Evolutionary conservation across 768 basidiomycete genomes (phyloP).

Genomic region (Mycena amicta): DNA sequence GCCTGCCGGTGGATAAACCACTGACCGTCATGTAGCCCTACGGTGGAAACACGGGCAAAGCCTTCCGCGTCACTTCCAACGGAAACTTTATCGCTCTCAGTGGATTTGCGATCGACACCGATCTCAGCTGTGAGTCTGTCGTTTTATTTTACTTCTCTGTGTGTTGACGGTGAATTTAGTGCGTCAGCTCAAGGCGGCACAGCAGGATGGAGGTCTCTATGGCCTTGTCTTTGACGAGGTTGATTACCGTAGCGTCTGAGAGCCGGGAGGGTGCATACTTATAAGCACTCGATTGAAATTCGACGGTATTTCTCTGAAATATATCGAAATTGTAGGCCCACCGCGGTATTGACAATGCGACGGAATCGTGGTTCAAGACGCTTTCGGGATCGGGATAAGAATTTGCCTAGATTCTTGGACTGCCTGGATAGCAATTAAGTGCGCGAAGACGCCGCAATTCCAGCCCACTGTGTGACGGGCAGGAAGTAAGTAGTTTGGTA

Average conservation of each 20-base stretch:
- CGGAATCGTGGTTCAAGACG: too few relatives aligned
- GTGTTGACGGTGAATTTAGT: not conserved
- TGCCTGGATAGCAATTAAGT: too few relatives aligned
- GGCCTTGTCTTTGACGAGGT: constrained; percentile 1
- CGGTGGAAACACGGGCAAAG: not conserved
- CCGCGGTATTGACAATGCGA: too few relatives aligned
- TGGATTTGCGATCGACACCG: constrained; percentile 1
- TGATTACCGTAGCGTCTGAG: not conserved
- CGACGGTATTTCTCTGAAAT: too few relatives aligned
- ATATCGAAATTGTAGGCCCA: too few relatives aligned
- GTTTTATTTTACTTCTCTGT: not conserved
- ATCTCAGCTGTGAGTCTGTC: not conserved
- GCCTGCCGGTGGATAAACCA: not conserved
- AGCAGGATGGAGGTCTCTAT: not conserved
- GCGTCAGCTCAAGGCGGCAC: not conserved
- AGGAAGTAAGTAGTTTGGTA: too few relatives aligned
- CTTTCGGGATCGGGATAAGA: too few relatives aligned
- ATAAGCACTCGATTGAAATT: too few relatives aligned
- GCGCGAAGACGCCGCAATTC: too few relatives aligned
- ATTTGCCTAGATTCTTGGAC: too few relatives aligned
- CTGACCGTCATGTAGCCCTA: not conserved
- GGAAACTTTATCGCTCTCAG: constrained; percentile 1
- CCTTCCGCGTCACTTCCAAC: constrained; percentile 2
- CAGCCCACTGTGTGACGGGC: too few relatives aligned
- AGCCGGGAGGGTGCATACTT: not conserved